These are phyloP conservation scores for Lecanosticta acicola DNA, from an alignment of 2,329 filamentous ascomycete genomes.

Conservation along the genomic window DNA sequence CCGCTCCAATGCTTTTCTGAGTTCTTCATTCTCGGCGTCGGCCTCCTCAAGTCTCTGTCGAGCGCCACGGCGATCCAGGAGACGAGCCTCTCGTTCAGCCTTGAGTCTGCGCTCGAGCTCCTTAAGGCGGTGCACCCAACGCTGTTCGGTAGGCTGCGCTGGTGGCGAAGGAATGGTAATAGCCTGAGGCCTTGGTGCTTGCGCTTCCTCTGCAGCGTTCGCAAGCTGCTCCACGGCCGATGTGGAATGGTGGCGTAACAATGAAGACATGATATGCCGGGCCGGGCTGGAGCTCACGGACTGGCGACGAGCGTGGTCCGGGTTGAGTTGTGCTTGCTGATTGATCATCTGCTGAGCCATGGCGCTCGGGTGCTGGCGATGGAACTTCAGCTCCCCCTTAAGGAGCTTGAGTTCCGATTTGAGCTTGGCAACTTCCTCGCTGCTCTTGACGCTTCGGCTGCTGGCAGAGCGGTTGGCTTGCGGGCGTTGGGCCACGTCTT, in stretches of 20 bases:
- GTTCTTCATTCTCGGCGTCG: constrained; percentile 66
- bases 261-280: constrained; percentile 43
- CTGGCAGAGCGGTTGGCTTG: constrained; percentile 34
- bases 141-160: constrained; percentile 55
- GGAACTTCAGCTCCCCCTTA: constrained; percentile 60
- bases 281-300: constrained; percentile 29
- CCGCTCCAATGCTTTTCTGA: constrained; percentile 59
- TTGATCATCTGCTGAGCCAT: constrained; percentile 32
- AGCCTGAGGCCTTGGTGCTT: constrained; percentile 40
- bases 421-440: constrained; percentile 54
- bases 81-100: constrained; percentile 77
- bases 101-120: constrained; percentile 87
- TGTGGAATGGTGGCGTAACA: constrained; percentile 52
- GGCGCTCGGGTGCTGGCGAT: constrained; percentile 42
- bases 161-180: constrained; percentile 35
- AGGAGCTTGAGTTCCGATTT: constrained; percentile 56
- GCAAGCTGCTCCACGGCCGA: constrained; percentile 44
- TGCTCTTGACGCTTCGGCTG: constrained; percentile 36
- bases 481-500: constrained; percentile 16
- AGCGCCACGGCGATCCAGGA: constrained; percentile 79
- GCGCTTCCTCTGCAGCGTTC: constrained; percentile 11
- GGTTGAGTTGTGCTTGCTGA: constrained; percentile 23
- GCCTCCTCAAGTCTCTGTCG: constrained; percentile 71
- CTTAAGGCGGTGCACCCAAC: constrained; percentile 78
- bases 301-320: constrained; percentile 18